Percentiles rank a stretch among this genome's conserved stretches.
Evolutionary conservation across 1,284 basidiomycete genomes (phyloP).

Genomic region (Puccinia hordei): DNA sequence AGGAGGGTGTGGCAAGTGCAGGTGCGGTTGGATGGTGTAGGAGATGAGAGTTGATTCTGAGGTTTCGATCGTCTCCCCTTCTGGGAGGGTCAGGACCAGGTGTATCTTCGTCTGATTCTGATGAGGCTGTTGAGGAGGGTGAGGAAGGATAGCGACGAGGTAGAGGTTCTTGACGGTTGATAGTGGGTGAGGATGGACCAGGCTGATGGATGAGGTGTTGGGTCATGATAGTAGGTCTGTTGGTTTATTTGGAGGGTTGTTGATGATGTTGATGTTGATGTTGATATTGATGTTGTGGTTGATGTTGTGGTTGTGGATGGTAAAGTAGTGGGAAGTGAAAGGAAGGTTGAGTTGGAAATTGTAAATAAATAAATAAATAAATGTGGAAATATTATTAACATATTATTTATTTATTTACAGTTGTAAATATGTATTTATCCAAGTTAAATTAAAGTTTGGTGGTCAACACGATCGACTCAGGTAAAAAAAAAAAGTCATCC

Average conservation of each 20-base stretch:
- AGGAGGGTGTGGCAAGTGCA: conserved; percentile 40
- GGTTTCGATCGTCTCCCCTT: conserved; percentile 45
- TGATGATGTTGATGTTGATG: too few species aligned
- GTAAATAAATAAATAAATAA: too few species aligned
- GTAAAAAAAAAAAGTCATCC: background rate
- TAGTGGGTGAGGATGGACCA: background rate
- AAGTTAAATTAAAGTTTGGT: background rate
- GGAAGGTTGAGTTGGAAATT: too few species aligned
- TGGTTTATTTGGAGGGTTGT: background rate
- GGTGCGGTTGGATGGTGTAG: conserved; percentile 44
- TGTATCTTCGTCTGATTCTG: conserved; percentile 42
- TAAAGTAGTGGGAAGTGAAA: too few species aligned
- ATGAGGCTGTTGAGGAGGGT: conserved; percentile 48
- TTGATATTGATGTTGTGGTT: too few species aligned
- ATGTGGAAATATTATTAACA: too few species aligned
- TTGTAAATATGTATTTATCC: too few species aligned
- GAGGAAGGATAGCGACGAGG: conserved; percentile 47
- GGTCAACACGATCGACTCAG: background rate
- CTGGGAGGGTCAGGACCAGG: conserved; percentile 29
- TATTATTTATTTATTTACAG: too few species aligned
- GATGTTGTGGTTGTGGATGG: too few species aligned
- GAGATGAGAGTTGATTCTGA: conserved; percentile 28
- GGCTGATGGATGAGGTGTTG: background rate
- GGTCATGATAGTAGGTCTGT: background rate
- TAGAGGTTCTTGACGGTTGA: background rate